These are phyloP conservation scores for Byssothecium circinans DNA, from an alignment of 2,329 filamentous ascomycete species.

Conservation along the genomic window DNA sequence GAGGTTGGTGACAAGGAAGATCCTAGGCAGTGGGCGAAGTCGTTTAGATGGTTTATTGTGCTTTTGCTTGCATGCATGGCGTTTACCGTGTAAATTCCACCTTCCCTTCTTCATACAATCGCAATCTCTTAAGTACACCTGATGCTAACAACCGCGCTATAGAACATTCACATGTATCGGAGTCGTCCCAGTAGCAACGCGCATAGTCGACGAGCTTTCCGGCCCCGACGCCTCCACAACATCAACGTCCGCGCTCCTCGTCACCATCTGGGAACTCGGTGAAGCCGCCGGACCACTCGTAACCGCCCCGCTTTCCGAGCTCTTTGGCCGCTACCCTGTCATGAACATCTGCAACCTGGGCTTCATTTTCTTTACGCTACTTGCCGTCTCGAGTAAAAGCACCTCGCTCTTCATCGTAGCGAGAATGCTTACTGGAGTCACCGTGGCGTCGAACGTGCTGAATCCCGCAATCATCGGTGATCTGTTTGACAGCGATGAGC, in stretches of 20 bases:
- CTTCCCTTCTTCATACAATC: neutral
- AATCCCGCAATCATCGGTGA: slow-evolving; percentile 67
- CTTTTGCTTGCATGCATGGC: slow-evolving; percentile 37
- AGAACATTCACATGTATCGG: slow-evolving; percentile 45
- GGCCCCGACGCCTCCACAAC: slow-evolving; percentile 20
- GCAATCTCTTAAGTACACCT: neutral
- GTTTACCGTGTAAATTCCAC: slow-evolving; percentile 37
- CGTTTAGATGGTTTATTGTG: slow-evolving; percentile 39
- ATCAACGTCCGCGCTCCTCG: slow-evolving; percentile 33
- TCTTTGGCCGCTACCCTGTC: slow-evolving; percentile 36
- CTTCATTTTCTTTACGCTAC: slow-evolving; percentile 48
- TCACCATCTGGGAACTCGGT: slow-evolving; percentile 42
- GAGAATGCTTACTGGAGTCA: slow-evolving; percentile 48
- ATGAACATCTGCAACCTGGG: slow-evolving; percentile 45
- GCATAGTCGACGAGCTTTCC: slow-evolving; percentile 37
- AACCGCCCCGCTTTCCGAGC: slow-evolving; percentile 39
- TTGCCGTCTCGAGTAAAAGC: slow-evolving; percentile 45
- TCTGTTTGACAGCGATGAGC: slow-evolving; percentile 60
- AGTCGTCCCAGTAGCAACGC: slow-evolving; percentile 37
- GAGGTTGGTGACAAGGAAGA: slow-evolving; percentile 32
- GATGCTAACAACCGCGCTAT: neutral
- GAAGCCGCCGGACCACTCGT: slow-evolving; percentile 40
- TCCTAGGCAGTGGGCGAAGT: slow-evolving; percentile 33
- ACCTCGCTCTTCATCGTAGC: slow-evolving; percentile 46
- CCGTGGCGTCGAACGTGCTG: slow-evolving; percentile 57